These are phyloP conservation scores for Hydrangea macrophylla DNA, from an alignment of 148 eudicot species.

Conservation along the genomic window DNA sequence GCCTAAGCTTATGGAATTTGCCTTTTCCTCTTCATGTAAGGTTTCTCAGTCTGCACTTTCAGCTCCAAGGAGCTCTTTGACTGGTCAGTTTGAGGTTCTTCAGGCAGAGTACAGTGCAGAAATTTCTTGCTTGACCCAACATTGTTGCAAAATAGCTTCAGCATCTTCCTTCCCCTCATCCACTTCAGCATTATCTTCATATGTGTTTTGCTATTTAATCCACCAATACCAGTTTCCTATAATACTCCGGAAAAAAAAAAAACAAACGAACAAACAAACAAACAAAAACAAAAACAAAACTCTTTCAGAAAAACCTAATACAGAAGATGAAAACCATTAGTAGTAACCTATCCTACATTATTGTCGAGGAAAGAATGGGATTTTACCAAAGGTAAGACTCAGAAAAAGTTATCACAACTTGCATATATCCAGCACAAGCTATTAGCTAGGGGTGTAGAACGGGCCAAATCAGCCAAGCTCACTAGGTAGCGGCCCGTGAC, in stretches of 20 bases:
- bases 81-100: slow-evolving; percentile 25
- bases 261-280: slow-evolving; percentile 1
- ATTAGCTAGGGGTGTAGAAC: too few species aligned
- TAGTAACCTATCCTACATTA: background rate
- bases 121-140: slow-evolving; percentile 52
- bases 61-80: slow-evolving; percentile 17
- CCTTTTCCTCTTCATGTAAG: slow-evolving; percentile 18
- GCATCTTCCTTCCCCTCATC: slow-evolving; percentile 63
- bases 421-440: too few species aligned
- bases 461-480: too few species aligned
- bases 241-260: background rate
- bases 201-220: slow-evolving; percentile 66
- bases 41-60: slow-evolving; percentile 16
- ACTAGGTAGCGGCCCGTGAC: too few species aligned
- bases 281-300: background rate
- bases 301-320: too few species aligned
- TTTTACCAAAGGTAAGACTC: too few species aligned
- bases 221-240: slow-evolving; percentile 63
- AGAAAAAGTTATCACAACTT: too few species aligned
- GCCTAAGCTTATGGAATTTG: slow-evolving; percentile 10
- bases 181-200: slow-evolving; percentile 74
- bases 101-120: slow-evolving; percentile 36
- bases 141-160: slow-evolving; percentile 53
- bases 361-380: too few species aligned
- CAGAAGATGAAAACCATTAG: too few species aligned